These are phyloP conservation scores for Kwoniella sp. DNA, from an alignment of 768 basidiomycete species.

Conservation along the genomic window DNA sequence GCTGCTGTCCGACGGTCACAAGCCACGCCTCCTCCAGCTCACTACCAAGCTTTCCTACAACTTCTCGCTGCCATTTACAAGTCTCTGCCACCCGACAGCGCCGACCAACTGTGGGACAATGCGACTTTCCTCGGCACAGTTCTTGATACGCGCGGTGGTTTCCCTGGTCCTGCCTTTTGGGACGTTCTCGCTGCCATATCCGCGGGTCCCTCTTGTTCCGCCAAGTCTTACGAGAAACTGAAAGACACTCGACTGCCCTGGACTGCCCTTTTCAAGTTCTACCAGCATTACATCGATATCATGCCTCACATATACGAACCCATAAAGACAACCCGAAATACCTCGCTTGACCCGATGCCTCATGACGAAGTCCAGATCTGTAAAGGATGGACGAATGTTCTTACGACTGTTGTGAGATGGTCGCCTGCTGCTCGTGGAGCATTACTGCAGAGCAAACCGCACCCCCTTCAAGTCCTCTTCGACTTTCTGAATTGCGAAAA, in stretches of 20 bases:
- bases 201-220: slow-evolving; percentile 36
- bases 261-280: slow-evolving; percentile 42
- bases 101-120: slow-evolving; percentile 41
- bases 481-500: slow-evolving; percentile 49
- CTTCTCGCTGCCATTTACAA: slow-evolving; percentile 41
- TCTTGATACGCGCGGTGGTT: slow-evolving; percentile 34
- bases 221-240: slow-evolving; percentile 42
- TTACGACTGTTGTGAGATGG: slow-evolving; percentile 40
- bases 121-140: slow-evolving; percentile 37
- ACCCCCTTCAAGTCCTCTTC: slow-evolving; percentile 43
- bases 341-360: slow-evolving; percentile 36
- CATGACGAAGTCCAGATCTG: slow-evolving; percentile 37
- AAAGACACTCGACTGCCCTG: slow-evolving; percentile 41
- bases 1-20: slow-evolving; percentile 33
- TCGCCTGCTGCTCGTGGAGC: slow-evolving; percentile 38
- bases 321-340: slow-evolving; percentile 32
- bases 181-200: slow-evolving; percentile 43
- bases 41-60: slow-evolving; percentile 44
- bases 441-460: slow-evolving; percentile 39
- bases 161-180: slow-evolving; percentile 40
- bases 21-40: slow-evolving; percentile 24
- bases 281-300: slow-evolving; percentile 43
- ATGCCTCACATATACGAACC: slow-evolving; percentile 44
- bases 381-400: slow-evolving; percentile 42
- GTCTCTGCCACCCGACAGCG: slow-evolving; percentile 40